Evolutionary conservation across 768 basidiomycete genomes (phyloP), one percentile per base, ranked within the genome.

Genomic region (Leccinum subgranulosum): DNA sequence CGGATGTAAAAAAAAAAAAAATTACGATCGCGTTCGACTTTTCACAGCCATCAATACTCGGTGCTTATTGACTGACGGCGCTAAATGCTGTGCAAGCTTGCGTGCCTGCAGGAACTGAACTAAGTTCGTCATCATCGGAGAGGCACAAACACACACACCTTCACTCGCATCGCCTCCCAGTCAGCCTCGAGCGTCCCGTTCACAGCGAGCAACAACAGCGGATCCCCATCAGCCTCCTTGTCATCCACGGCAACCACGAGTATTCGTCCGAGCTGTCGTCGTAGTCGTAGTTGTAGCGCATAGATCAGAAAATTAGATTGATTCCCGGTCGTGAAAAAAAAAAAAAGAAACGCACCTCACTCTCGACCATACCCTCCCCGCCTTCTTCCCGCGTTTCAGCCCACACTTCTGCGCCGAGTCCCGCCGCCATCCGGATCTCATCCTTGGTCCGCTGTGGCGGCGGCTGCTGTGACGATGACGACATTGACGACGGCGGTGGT

Each of bases 381-480:
- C 39, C 60, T 9, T 71, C 78, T 23, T 81, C 84, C 58, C 76
- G 79, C 27, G 85, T 88, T 72, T 92, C 90, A 51, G 83, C 83
- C 90, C 90, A 92, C 33, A 90, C 77, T 69, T 91, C 89, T 10
- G 83, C 82, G 43, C 84, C 83, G 29, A 92, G 73, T 15, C 90
- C 90, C 8, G 86, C 87, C 27, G 87, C 75, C 45, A 91, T 81
- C 53, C 87, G 82, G 48, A 91, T 79, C 53, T 88, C 84, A 64
- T 92, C 90, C 73, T 90, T 92, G 27, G 84, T 70, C 52, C 82
- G 75, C 27, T 72, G 62, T 17, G 6, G 19, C 4, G 29, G 17
- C 10, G 19, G 39, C 49, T 28, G 48, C 48, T 17, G 25, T n/a
- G 45, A 25, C 45, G 23, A 46, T 41, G 39, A 41, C 39, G 39